Evolutionary conservation across 139 green algal genomes (phyloP), one percentile per base, ranked within the genome.

Genomic region (Chlorokybus atmophyticus): DNA sequence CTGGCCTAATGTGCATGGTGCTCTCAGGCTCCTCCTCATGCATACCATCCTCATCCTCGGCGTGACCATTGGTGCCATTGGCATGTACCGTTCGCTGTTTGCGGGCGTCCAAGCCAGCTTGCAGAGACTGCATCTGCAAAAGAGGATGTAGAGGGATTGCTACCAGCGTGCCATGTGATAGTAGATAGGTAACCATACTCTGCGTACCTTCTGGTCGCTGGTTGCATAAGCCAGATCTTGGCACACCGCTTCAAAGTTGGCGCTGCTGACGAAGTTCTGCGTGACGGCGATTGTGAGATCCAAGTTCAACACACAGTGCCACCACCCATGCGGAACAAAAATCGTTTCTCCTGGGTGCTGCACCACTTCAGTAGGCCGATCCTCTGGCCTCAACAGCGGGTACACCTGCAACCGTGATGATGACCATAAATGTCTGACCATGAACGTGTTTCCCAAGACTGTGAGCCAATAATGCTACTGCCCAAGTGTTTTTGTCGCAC

Each of bases 261-360:
- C 47, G 0, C 28, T 19, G 1, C 27, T 64, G 14, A 60, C 59
- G 14, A 64, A 63, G 57, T 69, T 73, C 40, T 73, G 65, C 14
- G 59, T 69, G 14, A 73, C 50, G 4, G 65, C 65, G 23, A 73
- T 23, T 23, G 65, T 59, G 28, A 39, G 10, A n/a, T 65, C 54
- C 2, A 75, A 26, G 41, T 75, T 75, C 8, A 75, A 41, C 25
- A 66, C 66, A 38, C 65, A 62, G 62, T 75, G 66, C 66, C 66
- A 75, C 66, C 66, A 75, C 39, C 66, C 66, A 4, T 30, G 40
- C 17, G 66, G 66, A 29, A 75, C 55, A 32, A 61, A 75, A 25
- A 75, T 70, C 19, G 35, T 51, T 27, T 75, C 66, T 3, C 66
- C 66, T 1, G 65, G 6, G 2, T 23, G n/a, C 59, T 67, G 57